Conservation (phyloP, 2,329 filamentous ascomycete genomes). For the Colletotrichum sojae region DNA sequence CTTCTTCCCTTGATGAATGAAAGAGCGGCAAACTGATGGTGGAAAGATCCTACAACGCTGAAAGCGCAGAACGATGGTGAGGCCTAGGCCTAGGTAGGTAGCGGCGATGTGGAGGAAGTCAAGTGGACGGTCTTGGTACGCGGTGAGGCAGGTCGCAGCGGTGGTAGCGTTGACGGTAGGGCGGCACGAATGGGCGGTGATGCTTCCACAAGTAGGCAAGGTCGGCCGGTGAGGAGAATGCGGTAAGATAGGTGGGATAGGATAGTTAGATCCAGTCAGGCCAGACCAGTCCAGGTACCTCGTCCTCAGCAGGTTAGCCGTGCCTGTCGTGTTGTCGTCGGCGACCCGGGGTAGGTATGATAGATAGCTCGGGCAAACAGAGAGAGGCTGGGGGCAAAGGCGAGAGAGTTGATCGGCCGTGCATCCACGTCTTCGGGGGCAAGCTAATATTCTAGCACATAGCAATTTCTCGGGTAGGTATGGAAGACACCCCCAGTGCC, state of each 20-base stretch:
- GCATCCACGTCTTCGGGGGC: conserved; percentile 11
- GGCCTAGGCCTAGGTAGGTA: neutral
- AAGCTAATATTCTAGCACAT: conserved; percentile 33
- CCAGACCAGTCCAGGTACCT: neutral
- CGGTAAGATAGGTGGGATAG: neutral
- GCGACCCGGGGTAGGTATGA: too few relatives aligned
- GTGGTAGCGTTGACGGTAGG: conserved; percentile 20
- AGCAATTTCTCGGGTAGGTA: conserved; percentile 25
- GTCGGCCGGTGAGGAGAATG: neutral
- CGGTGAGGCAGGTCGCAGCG: conserved; percentile 4
- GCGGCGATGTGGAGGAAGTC: conserved; percentile 6
- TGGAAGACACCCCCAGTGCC: conserved; percentile 36
- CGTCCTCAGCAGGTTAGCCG: neutral
- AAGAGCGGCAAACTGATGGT: conserved; percentile 23
- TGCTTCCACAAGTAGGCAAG: conserved; percentile 17
- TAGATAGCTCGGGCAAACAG: too few relatives aligned
- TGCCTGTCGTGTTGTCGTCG: neutral
- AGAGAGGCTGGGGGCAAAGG: too few relatives aligned
- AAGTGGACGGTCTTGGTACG: neutral
- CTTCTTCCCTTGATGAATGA: conserved; percentile 23
- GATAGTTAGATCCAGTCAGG: too few relatives aligned
- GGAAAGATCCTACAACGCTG: conserved; percentile 5
- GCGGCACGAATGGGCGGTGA: conserved; percentile 9
- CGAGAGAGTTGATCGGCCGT: neutral
- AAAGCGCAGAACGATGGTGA: conserved; percentile 29